Evolutionary conservation across 1,284 basidiomycete species (phyloP).

Genomic region (Cryptococcus sp.): DNA sequence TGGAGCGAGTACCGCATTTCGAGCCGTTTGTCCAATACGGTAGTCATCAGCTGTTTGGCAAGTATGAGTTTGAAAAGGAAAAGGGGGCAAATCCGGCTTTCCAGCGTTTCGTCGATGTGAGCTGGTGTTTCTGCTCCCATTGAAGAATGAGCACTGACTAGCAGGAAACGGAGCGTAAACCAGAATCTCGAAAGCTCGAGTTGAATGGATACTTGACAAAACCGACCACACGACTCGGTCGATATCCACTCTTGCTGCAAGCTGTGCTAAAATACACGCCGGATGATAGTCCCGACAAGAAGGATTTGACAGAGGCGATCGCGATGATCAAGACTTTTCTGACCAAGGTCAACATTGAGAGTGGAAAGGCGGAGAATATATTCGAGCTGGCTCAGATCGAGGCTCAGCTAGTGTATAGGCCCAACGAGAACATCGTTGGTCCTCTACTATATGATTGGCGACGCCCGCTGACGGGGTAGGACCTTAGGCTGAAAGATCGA

Average conservation of each 20-base stretch:
- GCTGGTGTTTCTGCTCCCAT: conserved; percentile 3
- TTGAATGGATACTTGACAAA: conserved; percentile 98
- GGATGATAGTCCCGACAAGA: conserved; percentile 84
- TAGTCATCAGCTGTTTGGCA: conserved; percentile 94
- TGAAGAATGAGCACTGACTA: background rate
- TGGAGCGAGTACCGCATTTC: conserved; percentile 84
- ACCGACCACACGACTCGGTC: conserved; percentile 91
- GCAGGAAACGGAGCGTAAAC: conserved; percentile 81
- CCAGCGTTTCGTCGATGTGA: conserved; percentile 89
- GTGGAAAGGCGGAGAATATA: conserved; percentile 84
- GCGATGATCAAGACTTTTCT: conserved; percentile 77
- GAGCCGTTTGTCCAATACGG: conserved; percentile 92
- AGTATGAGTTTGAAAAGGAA: conserved; percentile 99
- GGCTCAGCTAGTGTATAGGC: conserved; percentile 77
- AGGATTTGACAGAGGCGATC: conserved; percentile 70
- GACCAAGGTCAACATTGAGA: conserved; percentile 82
- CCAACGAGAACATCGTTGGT: conserved; percentile 74
- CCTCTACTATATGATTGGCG: background rate
- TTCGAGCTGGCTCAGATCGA: conserved; percentile 89
- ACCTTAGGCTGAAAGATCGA: conserved; percentile 79
- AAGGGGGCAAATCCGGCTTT: conserved; percentile 91
- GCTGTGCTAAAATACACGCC: conserved; percentile 91
- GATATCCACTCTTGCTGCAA: conserved; percentile 90
- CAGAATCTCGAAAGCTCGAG: conserved; percentile 93
- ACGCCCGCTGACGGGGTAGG: conserved; percentile 49